Evolutionary conservation across 129 eudicot genomes (phyloP).

Genomic region (Arctium lappa): DNA sequence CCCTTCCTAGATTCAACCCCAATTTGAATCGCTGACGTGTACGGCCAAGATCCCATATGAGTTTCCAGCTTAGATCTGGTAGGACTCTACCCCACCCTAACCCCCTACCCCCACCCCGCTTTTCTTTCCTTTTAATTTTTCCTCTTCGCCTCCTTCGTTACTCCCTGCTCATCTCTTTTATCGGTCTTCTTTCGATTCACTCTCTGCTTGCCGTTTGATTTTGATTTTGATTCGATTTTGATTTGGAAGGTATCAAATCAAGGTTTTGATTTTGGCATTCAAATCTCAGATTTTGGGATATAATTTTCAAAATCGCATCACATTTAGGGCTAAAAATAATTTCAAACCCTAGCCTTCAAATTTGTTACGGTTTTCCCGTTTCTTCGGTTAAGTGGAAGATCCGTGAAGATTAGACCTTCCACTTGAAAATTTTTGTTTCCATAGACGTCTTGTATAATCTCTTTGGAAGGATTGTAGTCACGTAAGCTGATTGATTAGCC

Average conservation of each 20-base stretch:
- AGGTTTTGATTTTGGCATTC: background rate
- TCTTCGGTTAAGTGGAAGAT: conserved; percentile 4
- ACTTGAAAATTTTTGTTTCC: background rate
- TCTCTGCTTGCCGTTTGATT: background rate
- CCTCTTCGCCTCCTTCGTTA: background rate
- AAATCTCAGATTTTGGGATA: background rate
- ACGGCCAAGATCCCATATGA: conserved; percentile 40
- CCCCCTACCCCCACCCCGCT: background rate
- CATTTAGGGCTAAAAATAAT: conserved; percentile 28
- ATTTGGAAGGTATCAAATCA: background rate
- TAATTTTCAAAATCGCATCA: conserved; percentile 2
- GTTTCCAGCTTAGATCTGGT: conserved; percentile 29
- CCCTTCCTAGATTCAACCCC: conserved; percentile 18
- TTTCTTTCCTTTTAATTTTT: conserved; percentile 17
- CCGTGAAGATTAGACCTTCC: conserved; percentile 6
- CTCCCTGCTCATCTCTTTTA: conserved; percentile 8
- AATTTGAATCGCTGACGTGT: conserved; percentile 46
- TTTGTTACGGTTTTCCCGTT: conserved; percentile 7
- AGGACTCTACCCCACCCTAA: background rate
- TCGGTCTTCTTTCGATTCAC: conserved; percentile 13
- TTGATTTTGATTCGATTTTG: background rate
- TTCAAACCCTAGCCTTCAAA: conserved; percentile 33
- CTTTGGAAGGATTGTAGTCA: background rate
- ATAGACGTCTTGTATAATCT: background rate
- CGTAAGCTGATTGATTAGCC: conserved; percentile 33